These are phyloP conservation scores for Scutellaria barbata DNA, from an alignment of 257 asterid genomes.

Conservation along the genomic window DNA sequence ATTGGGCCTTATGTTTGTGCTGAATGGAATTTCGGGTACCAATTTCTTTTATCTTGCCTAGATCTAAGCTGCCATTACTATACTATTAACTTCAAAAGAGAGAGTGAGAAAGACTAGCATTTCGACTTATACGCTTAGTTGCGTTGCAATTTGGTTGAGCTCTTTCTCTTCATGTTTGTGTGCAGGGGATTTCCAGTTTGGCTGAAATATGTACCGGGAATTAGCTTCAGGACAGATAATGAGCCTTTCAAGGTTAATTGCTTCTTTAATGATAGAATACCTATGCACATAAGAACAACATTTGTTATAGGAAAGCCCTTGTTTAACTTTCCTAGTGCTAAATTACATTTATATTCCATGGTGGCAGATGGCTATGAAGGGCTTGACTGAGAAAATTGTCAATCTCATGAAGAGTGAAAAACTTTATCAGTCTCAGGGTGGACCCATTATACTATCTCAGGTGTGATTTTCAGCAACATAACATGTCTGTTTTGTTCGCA, in stretches of 20 bases:
- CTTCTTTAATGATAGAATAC: slow-evolving; percentile 6
- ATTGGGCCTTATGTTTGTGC: slow-evolving; percentile 98
- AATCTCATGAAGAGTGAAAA: slow-evolving; percentile 77
- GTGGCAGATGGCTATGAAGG: slow-evolving; percentile 81
- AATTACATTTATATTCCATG: slow-evolving; percentile 28
- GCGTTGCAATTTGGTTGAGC: neutral
- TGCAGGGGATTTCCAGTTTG: slow-evolving; percentile 95
- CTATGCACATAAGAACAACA: neutral
- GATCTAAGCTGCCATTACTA: slow-evolving; percentile 37
- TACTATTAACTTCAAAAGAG: no score
- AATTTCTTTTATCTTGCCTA: slow-evolving; percentile 13
- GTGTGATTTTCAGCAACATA: slow-evolving; percentile 40
- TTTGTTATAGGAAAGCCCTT: slow-evolving; percentile 8
- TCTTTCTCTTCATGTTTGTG: neutral
- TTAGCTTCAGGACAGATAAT: slow-evolving; percentile 89
- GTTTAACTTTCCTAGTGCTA: slow-evolving; percentile 1
- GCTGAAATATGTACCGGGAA: slow-evolving; percentile 87
- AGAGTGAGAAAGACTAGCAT: slow-evolving; percentile 3
- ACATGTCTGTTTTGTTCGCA: neutral
- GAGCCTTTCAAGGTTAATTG: slow-evolving; percentile 84
- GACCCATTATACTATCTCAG: slow-evolving; percentile 92
- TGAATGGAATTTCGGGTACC: slow-evolving; percentile 94
- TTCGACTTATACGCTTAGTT: slow-evolving; percentile 14
- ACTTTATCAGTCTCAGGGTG: slow-evolving; percentile 80
- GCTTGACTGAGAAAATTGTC: slow-evolving; percentile 79